These are phyloP conservation scores for Phlyctochytrium bullatum DNA, from an alignment of 192 early-diverging fungal genomes.

Conservation along the genomic window DNA sequence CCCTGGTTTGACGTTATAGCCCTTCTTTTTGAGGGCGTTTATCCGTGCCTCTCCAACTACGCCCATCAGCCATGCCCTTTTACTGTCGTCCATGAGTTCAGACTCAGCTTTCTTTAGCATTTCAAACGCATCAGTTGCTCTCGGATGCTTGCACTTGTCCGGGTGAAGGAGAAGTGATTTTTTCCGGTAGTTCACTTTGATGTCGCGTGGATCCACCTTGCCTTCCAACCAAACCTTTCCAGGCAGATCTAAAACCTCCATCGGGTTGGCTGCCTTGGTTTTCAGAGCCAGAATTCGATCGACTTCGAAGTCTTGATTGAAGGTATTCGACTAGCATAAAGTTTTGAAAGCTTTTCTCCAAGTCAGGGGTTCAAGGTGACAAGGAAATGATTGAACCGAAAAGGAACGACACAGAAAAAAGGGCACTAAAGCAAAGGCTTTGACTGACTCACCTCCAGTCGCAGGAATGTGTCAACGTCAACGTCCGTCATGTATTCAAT, in stretches of 20 bases:
- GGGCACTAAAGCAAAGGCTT: background rate
- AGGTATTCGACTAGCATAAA: conserved; percentile 27
- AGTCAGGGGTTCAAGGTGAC: background rate
- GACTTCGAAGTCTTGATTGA: conserved; percentile 47
- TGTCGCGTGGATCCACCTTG: conserved; percentile 23
- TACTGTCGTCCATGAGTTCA: conserved; percentile 45
- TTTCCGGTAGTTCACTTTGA: conserved; percentile 42
- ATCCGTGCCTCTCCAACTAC: conserved; percentile 40
- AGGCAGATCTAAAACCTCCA: conserved; percentile 46
- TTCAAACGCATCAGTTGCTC: conserved; percentile 52
- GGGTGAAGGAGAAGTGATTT: conserved; percentile 55
- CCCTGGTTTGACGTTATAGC: conserved; percentile 5
- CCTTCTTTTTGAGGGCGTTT: conserved; percentile 25
- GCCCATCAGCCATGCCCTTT: conserved; percentile 31
- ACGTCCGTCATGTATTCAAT: conserved; percentile 5
- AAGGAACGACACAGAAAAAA: background rate
- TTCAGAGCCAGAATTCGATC: conserved; percentile 45
- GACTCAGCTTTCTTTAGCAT: conserved; percentile 53
- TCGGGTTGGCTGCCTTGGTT: conserved; percentile 31
- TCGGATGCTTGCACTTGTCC: conserved; percentile 55
- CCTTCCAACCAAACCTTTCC: conserved; percentile 13
- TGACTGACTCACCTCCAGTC: conserved; percentile 32
- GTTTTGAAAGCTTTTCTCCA: background rate
- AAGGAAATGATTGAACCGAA: background rate
- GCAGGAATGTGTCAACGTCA: conserved; percentile 42